Conservation (phyloP, 495 filamentous ascomycete genomes). For the Neurospora intermedia region DNA sequence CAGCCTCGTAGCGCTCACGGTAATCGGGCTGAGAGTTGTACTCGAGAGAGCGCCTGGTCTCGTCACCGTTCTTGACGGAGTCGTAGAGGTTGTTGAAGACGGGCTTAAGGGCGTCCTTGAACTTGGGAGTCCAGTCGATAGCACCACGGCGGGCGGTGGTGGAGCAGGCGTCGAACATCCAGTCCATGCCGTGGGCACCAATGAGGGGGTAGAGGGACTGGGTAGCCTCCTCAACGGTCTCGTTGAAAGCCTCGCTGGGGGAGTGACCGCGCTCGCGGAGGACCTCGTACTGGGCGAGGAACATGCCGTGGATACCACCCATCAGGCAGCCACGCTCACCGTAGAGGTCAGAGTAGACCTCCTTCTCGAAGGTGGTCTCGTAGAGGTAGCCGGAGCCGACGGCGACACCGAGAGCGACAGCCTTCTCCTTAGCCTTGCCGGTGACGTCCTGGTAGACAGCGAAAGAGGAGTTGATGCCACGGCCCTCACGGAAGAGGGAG, state of each 20-base stretch:
- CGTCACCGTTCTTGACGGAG: conserved; percentile 73
- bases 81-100: conserved; percentile 96
- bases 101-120: conserved; percentile 96
- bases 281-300: conserved; percentile 99
- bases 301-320: conserved; percentile 99
- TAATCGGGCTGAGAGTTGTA: conserved; percentile 94
- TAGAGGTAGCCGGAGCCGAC: conserved; percentile 97
- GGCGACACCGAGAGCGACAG: conserved; percentile 90
- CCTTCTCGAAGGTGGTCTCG: conserved; percentile 99
- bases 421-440: conserved; percentile 96
- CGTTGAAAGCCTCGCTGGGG: conserved; percentile 98
- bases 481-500: conserved; percentile 92
- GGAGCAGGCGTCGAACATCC: conserved; percentile 99
- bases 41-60: conserved; percentile 88
- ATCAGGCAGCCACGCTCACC: conserved; percentile 99
- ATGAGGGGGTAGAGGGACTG: conserved; percentile 97
- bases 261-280: conserved; percentile 95
- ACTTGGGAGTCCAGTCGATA: conserved; percentile 91
- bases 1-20: conserved; percentile 87
- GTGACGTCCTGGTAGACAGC: conserved; percentile 98
- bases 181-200: conserved; percentile 95
- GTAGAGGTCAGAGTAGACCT: conserved; percentile 98
- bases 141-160: conserved; percentile 96
- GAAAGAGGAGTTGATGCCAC: conserved; percentile 98
- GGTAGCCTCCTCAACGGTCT: conserved; percentile 98